Conservation (phyloP, 768 basidiomycete genomes). For the Termitomyces titanicus region DNA sequence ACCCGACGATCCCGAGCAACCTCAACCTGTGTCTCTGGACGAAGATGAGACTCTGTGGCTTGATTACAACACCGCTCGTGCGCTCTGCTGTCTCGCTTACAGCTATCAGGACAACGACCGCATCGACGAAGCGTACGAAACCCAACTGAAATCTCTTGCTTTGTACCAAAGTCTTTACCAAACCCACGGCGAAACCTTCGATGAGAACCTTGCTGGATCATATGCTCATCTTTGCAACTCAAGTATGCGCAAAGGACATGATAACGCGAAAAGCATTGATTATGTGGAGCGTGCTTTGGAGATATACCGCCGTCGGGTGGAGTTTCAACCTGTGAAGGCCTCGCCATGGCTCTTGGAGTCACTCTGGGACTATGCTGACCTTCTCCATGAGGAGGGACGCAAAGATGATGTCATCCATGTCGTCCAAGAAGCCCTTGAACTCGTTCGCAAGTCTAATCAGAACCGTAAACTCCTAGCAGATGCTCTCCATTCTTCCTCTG, state of each 20-base stretch:
- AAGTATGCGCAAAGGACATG: neutral
- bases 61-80: conserved; percentile 10
- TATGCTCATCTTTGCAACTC: conserved; percentile 7
- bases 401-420: conserved; percentile 3
- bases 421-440: conserved; percentile 6
- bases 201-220: conserved; percentile 5
- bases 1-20: neutral
- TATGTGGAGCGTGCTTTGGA: conserved; percentile 6
- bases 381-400: conserved; percentile 1
- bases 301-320: conserved; percentile 2
- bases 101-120: conserved; percentile 6
- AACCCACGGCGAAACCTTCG: neutral
- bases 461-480: conserved; percentile 9
- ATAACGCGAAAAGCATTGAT: neutral
- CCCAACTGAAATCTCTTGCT: neutral
- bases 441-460: conserved; percentile 5
- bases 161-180: neutral
- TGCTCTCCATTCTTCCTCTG: conserved; percentile 4
- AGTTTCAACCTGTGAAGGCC: conserved; percentile 3
- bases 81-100: conserved; percentile 4
- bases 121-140: conserved; percentile 8
- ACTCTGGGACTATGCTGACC: conserved; percentile 10
- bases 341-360: conserved; percentile 1
- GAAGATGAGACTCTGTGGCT: conserved; percentile 7
- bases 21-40: neutral